Percentiles rank a stretch among this genome's conserved stretches.
phyloP scores from a whole-genome alignment of 495 filamentous ascomycete genomes.

The Aspergillus indologenus region DNA sequence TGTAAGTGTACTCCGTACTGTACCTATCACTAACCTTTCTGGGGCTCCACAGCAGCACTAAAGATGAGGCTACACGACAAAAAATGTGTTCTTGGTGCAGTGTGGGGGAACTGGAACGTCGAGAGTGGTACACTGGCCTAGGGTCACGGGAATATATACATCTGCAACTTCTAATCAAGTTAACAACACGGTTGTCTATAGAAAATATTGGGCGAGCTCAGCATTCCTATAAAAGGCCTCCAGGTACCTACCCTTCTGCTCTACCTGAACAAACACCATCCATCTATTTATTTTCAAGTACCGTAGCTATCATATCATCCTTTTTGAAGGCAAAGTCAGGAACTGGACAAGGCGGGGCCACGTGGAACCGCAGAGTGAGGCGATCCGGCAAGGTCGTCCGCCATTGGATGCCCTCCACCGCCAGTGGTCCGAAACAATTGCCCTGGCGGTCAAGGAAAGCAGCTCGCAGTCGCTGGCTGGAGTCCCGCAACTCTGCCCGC shows the following conservation, averaged over 20 bases:
- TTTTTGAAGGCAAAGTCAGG: background rate
- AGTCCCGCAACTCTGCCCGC: constrained; percentile 9
- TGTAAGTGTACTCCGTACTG: no score
- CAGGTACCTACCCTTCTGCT: no score
- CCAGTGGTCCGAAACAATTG: background rate
- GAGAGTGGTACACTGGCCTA: no score
- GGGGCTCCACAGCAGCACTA: background rate
- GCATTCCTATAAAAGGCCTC: no score
- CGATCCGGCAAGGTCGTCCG: constrained; percentile 5
- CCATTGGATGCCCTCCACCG: constrained; percentile 8
- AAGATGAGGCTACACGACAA: background rate
- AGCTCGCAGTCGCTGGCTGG: no score
- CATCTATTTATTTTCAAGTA: no score
- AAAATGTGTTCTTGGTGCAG: background rate
- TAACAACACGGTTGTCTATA: no score
- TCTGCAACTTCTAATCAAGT: no score
- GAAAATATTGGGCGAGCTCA: no score
- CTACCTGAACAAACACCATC: no score
- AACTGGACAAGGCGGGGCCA: constrained; percentile 29
- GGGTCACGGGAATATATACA: background rate
- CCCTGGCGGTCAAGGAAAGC: constrained; percentile 21
- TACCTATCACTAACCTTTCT: background rate
- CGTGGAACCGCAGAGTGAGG: constrained; percentile 48
- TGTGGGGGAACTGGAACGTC: background rate
- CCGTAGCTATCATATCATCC: no score